These are phyloP conservation scores for Ganoderma sinense DNA, from an alignment of 1,284 basidiomycete genomes.

Conservation along the genomic window DNA sequence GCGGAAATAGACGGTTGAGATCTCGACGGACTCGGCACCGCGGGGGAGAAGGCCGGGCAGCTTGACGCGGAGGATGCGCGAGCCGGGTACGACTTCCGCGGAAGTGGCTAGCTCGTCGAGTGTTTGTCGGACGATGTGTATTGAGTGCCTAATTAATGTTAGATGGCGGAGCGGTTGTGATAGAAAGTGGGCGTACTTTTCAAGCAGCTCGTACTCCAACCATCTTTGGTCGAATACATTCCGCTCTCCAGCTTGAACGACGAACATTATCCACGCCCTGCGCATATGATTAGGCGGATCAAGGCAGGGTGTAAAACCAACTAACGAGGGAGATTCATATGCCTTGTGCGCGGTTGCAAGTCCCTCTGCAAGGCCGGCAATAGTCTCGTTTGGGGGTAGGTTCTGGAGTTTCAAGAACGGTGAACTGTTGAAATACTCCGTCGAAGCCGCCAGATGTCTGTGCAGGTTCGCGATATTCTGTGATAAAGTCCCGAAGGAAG, in stretches of 20 bases:
- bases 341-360: conserved; percentile 83
- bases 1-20: conserved; percentile 42
- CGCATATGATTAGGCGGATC: conserved; percentile 3
- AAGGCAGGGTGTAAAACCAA: neutral
- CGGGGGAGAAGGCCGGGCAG: conserved; percentile 42
- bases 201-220: conserved; percentile 87
- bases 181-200: conserved; percentile 58
- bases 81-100: conserved; percentile 35
- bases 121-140: conserved; percentile 79
- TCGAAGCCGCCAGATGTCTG: conserved; percentile 74
- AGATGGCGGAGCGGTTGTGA: neutral
- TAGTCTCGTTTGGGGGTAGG: conserved; percentile 82
- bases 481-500: conserved; percentile 89
- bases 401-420: conserved; percentile 62
- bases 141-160: conserved; percentile 62
- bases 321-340: conserved; percentile 66
- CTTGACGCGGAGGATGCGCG: conserved; percentile 33
- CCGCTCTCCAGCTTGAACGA: conserved; percentile 90
- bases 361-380: conserved; percentile 75
- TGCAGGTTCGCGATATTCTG: conserved; percentile 82
- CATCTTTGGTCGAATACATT: conserved; percentile 96
- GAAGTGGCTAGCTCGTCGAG: conserved; percentile 74
- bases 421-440: conserved; percentile 70
- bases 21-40: conserved; percentile 35
- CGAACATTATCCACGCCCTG: conserved; percentile 85